Evolutionary conservation across 495 filamentous ascomycete species (phyloP), one percentile per base, ranked within the genome.

Genomic region (Penicillium subrubescens): DNA sequence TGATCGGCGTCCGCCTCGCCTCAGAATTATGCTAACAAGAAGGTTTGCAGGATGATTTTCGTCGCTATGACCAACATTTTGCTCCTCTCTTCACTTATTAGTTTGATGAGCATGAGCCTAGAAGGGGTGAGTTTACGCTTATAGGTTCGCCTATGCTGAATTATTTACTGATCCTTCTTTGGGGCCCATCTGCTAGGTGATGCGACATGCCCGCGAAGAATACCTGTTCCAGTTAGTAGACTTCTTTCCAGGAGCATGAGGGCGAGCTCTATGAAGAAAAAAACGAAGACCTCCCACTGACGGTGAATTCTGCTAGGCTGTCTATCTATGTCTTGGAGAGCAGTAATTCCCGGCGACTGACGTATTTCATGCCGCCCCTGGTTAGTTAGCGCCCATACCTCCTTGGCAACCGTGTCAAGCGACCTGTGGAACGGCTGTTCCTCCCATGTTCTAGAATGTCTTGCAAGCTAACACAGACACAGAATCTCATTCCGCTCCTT

Each of bases 61-160:
- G 86, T 97, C 34, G 90, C 84, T 35, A 83, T 97, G 74, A 96
- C 91, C 64, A 96, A 94, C 66, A 92, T 97, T 60, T 83, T 97
- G 15, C 82, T 97, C n/a, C 89, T 96, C 67, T 95, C 94, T 43
- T 94, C 91, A 17, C 81, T 97, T 61, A 95, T 97, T 60, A 93
- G 91, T 82, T 87, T 97, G 77, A 87, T 97, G 66, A 94, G 91
- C 67, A 94, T 96, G 81, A 92, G 88, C 71, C 87, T 97, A 67
- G 91, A 89, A 44, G 92, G 91, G 73, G 92, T 97, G 73, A 81
- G 89, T 80, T 29, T n/a, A 8, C 8, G 10, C 1, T 25, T 43
- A 19, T 17, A 19, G 29, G 29, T 37, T 56, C 31, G 44, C 17
- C 53, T 11, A 56, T 35, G 25, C 15, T 29, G 31, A 15, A 35